Evolutionary conservation across 306 rosid species (phyloP), one percentile per base, ranked within the genome.

Genomic region (Vicia sativa): DNA sequence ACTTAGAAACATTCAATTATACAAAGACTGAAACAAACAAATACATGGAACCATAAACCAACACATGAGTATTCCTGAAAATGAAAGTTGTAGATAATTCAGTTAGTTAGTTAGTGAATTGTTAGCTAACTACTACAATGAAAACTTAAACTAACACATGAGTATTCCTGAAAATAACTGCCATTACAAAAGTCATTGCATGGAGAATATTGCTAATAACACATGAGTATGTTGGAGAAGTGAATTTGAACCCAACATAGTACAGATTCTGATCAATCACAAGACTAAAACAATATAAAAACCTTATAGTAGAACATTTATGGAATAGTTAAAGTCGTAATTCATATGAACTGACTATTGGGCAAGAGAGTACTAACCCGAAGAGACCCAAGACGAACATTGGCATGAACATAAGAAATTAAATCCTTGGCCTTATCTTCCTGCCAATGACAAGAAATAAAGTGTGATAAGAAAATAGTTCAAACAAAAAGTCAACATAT

Each of bases 201-300:
- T 96, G 96, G 46, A 92, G 93, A 78, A 92, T 79, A 77, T 92
- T 92, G 77, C 96, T 89, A 73, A 91, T 65, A 13, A 96, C 98
- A 52, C 97, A 93, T 3, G 98, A 78, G 73, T 84, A 93, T 2
- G 98, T 90, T 14, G 98, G 96, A 1, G 96, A 86, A 5, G 98
- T 93, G 42, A 85, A 85, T 39, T 91, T 93, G 72, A 93, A 58
- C 11, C 98, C 98, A 25, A 83, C 87, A 19, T 88, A 93, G 79
- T 90, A 93, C 29, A 88, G 86, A 48, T 93, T 93, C 35, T 93
- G 98, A 79, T 91, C 98, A 52, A 92, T 80, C 82, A 92, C 90
- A 55, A 96, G 98, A 63, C 98, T 92, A 76, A n/a, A 42, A 38
- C 23, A 68, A 12, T 16, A 23, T 1, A 29, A 29, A 0, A 53